Evolutionary conservation across 192 early-diverging fungal genomes (phyloP).

Genomic region (Coemansia sp.): DNA sequence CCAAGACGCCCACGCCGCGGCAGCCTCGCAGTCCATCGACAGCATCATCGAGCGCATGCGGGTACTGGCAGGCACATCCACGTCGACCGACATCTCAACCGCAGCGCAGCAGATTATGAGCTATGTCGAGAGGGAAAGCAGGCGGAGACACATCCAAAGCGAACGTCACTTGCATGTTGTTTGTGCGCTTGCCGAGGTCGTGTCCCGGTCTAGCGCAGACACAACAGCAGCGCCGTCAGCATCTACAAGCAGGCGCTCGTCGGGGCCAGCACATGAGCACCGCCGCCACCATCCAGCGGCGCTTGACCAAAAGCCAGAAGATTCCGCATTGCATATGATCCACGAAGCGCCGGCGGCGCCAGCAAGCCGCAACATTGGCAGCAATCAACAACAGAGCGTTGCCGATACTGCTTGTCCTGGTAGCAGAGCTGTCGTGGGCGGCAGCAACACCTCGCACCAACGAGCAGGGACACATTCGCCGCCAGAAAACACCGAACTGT

Average conservation of each 20-base stretch:
- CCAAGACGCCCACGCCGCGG: not conserved
- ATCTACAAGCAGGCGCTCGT: slow-evolving; percentile 36
- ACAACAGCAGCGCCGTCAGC: slow-evolving; percentile 27
- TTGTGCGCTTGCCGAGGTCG: slow-evolving; percentile 43
- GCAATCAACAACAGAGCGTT: no score
- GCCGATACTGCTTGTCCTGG: not conserved
- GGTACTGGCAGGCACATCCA: slow-evolving; percentile 24
- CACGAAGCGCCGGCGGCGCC: not conserved
- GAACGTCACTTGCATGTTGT: slow-evolving; percentile 45
- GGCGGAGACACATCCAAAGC: slow-evolving; percentile 47
- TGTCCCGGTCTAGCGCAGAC: slow-evolving; percentile 26
- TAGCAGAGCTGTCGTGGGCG: not conserved
- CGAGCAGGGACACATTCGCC: not conserved
- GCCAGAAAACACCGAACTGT: not conserved
- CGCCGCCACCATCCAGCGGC: not conserved
- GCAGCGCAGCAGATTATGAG: slow-evolving; percentile 43
- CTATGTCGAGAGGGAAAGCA: slow-evolving; percentile 52
- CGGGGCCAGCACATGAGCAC: slow-evolving; percentile 18
- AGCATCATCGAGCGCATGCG: slow-evolving; percentile 40
- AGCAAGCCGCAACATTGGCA: not conserved
- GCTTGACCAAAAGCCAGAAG: not conserved
- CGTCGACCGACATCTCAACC: slow-evolving; percentile 28
- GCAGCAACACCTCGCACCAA: not conserved
- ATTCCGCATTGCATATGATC: slow-evolving; percentile 1
- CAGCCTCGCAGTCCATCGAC: slow-evolving; percentile 3